A percentile compares a stretch with the other conserved stretches of the same genome.
Evolutionary conservation across 768 basidiomycete genomes (phyloP).

Genomic region (Termitomyces heimii): DNA sequence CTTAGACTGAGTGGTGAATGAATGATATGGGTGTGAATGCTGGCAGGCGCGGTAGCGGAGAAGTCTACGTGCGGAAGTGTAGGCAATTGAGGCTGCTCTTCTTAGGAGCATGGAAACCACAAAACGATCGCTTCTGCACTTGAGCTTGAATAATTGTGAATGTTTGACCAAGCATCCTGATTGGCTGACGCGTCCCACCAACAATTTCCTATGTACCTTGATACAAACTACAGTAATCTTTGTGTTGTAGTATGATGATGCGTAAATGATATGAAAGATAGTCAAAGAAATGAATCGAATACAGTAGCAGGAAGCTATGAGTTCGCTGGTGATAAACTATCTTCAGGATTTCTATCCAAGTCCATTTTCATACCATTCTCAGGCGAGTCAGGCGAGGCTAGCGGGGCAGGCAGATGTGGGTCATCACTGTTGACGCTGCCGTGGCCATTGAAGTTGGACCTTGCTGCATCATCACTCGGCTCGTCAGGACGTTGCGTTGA

Average conservation of each 20-base stretch:
- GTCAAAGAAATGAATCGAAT: background rate
- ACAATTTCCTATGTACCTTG: background rate
- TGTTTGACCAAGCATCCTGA: background rate
- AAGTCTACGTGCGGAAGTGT: conserved; percentile 21
- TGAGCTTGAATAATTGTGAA: too few relatives aligned
- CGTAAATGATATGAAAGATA: conserved; percentile 3
- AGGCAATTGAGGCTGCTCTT: conserved; percentile 35
- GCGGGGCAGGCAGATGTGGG: conserved; percentile 1
- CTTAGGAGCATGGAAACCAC: conserved; percentile 35
- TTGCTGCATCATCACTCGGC: conserved; percentile 9
- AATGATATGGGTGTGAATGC: conserved; percentile 15
- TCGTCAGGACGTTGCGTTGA: conserved; percentile 16
- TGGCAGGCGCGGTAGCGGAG: conserved; percentile 21
- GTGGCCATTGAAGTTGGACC: conserved; percentile 3
- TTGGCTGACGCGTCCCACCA: conserved; percentile 1
- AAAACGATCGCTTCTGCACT: background rate
- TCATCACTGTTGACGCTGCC: conserved; percentile 9
- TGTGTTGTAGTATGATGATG: conserved; percentile 5
- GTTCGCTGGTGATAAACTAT: conserved; percentile 37
- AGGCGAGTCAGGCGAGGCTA: background rate
- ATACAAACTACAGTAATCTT: background rate
- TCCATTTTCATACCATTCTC: conserved; percentile 15
- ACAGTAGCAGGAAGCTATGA: conserved; percentile 18
- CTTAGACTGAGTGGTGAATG: conserved; percentile 31
- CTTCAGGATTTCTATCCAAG: conserved; percentile 29